phyloP scores from a whole-genome alignment of 306 rosid genomes.

The Vicia faba region DNA sequence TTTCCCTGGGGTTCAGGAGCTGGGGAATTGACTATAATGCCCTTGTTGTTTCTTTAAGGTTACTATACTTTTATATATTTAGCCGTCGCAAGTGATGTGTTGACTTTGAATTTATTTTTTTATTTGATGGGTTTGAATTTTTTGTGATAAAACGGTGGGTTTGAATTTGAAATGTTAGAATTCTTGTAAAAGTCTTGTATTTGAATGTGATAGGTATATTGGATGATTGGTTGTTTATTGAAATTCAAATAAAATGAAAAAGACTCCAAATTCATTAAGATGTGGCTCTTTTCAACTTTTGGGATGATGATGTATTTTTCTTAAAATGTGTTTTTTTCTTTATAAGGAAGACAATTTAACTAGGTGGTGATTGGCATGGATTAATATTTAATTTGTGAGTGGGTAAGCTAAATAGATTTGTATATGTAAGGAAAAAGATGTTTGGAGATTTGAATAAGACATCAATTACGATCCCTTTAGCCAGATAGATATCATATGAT shows the following conservation, averaged over 20 bases:
- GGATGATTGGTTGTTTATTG: conserved; percentile 47
- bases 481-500: no score
- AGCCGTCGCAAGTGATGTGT: conserved; percentile 27
- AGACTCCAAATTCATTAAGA: conserved; percentile 14
- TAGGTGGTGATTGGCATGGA: not conserved
- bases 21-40: conserved; percentile 3
- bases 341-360: not conserved
- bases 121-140: conserved; percentile 10
- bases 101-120: conserved; percentile 1
- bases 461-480: not conserved
- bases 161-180: conserved; percentile 5
- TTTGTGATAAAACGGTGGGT: not conserved
- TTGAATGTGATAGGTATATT: conserved; percentile 40
- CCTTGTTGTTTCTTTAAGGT: conserved; percentile 3
- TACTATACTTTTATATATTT: not conserved
- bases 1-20: not conserved
- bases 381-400: not conserved
- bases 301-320: not conserved
- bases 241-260: conserved; percentile 34
- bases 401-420: not conserved
- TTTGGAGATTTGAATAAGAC: not conserved
- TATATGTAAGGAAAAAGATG: not conserved
- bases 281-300: conserved; percentile 17
- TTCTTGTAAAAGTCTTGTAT: conserved; percentile 39
- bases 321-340: not conserved